phyloP scores from a whole-genome alignment of 2,329 filamentous ascomycete genomes.

The Rhynchosporium graminicola region DNA sequence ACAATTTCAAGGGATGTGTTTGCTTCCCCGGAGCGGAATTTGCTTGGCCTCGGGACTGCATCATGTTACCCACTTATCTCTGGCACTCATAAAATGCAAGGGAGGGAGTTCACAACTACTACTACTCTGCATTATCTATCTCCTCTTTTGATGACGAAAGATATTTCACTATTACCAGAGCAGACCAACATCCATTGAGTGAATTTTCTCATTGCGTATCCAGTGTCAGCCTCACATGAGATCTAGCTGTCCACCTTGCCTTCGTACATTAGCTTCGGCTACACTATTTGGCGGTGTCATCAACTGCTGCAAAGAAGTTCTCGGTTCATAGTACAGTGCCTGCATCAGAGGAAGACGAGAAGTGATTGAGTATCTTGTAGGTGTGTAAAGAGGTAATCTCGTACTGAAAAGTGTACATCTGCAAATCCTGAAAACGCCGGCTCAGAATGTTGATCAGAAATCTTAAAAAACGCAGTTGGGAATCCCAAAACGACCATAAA shows the following conservation, averaged over 20 bases:
- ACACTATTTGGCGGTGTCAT: slow-evolving; percentile 6
- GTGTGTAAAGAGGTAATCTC: slow-evolving; percentile 24
- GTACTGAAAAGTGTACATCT: slow-evolving; percentile 32
- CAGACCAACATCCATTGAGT: neutral
- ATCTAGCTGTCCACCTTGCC: slow-evolving; percentile 3
- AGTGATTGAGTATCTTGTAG: slow-evolving; percentile 17
- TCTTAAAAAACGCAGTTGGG: slow-evolving; percentile 25
- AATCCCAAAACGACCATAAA: slow-evolving; percentile 30
- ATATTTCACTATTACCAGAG: too few species aligned
- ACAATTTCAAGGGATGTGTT: too few species aligned
- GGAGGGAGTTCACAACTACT: too few species aligned
- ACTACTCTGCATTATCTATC: too few species aligned
- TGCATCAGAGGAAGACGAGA: neutral
- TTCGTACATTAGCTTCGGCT: slow-evolving; percentile 7
- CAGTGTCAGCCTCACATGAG: slow-evolving; percentile 1
- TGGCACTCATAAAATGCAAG: too few species aligned
- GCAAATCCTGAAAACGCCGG: slow-evolving; percentile 36
- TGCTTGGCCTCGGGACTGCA: too few species aligned
- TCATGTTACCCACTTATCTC: too few species aligned
- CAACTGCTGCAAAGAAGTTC: slow-evolving; percentile 10
- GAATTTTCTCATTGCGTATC: neutral
- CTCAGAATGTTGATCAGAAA: slow-evolving; percentile 32
- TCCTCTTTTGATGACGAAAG: too few species aligned
- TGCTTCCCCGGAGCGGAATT: too few species aligned
- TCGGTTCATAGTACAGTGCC: slow-evolving; percentile 1